A percentile compares a stretch with the other conserved stretches of the same genome.
Conservation (phyloP, 1,284 basidiomycete genomes). For the Microbotryum silenes-acaulis region DNA sequence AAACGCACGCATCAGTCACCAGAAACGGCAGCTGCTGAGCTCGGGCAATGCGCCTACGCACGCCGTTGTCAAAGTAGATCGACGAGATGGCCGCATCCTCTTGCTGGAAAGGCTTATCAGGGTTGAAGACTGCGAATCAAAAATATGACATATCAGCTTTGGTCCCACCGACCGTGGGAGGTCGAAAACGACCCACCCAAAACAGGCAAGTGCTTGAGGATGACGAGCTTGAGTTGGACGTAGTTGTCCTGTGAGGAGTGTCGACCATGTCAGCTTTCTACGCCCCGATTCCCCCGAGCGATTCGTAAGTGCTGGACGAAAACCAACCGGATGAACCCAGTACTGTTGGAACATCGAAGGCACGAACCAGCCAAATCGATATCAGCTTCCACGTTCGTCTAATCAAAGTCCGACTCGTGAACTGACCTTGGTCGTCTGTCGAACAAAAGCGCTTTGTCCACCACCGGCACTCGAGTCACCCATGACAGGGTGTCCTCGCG, state of each 20-base stretch:
- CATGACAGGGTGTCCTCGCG: slow-evolving; percentile 84
- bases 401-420: no score
- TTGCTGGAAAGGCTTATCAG: slow-evolving; percentile 84
- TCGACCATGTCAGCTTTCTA: not conserved
- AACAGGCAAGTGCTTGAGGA: slow-evolving; percentile 86
- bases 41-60: not conserved
- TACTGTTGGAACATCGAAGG: slow-evolving; percentile 46
- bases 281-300: not conserved
- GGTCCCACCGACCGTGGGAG: not conserved
- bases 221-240: slow-evolving; percentile 90
- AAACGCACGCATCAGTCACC: slow-evolving; percentile 49
- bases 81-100: slow-evolving; percentile 68
- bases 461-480: slow-evolving; percentile 93
- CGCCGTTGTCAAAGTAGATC: slow-evolving; percentile 49
- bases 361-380: no score
- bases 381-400: no score
- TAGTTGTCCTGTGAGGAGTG: slow-evolving; percentile 86
- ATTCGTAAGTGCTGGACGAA: not conserved
- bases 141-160: not conserved
- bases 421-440: slow-evolving; percentile 77
- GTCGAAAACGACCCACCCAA: slow-evolving; percentile 52
- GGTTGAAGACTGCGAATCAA: slow-evolving; percentile 67
- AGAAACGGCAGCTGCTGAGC: not conserved
- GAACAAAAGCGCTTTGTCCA: slow-evolving; percentile 88
- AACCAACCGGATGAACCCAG: slow-evolving; percentile 57